These are phyloP conservation scores for Fraxinus americana DNA, from an alignment of 257 asterid species.

Conservation along the genomic window DNA sequence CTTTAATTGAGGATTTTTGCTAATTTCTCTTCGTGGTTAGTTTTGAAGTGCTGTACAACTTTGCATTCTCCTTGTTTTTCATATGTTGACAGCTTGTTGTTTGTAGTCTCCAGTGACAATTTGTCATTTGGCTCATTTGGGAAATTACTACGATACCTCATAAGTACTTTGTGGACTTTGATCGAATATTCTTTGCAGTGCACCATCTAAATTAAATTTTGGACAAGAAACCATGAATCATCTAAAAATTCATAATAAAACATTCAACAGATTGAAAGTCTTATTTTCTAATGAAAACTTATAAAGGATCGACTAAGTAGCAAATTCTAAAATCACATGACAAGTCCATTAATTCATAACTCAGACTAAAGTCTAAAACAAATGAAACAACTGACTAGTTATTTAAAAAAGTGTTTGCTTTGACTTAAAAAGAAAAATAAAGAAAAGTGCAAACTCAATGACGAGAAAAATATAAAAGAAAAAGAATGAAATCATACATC, in stretches of 20 bases:
- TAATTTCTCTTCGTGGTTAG: too few species aligned
- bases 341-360: background rate
- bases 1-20: background rate
- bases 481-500: background rate
- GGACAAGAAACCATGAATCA: background rate
- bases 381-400: background rate
- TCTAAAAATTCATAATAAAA: too few species aligned
- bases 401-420: background rate
- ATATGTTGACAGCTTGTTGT: background rate
- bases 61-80: background rate
- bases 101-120: background rate
- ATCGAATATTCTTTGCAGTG: background rate
- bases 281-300: too few species aligned
- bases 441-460: background rate
- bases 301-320: background rate
- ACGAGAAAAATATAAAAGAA: background rate
- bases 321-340: background rate
- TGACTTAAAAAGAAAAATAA: too few species aligned
- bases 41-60: too few species aligned
- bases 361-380: background rate
- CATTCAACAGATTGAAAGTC: too few species aligned
- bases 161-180: background rate
- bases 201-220: background rate
- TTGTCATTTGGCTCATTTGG: background rate
- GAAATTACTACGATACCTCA: background rate